These are phyloP conservation scores for Wakefieldia striispora DNA, from an alignment of 768 basidiomycete species.

Conservation along the genomic window DNA sequence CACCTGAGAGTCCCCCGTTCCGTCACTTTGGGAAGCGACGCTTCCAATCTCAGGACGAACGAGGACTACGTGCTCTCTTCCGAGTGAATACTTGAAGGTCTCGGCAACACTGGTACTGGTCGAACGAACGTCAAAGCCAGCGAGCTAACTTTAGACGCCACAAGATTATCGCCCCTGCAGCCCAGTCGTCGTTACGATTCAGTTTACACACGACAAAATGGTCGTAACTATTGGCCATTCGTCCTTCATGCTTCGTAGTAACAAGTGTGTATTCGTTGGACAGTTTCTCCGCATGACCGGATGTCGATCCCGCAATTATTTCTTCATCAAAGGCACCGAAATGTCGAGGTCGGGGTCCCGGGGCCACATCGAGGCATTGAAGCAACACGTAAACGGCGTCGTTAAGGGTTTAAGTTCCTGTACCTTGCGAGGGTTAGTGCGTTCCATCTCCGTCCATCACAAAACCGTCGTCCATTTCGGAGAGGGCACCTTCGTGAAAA, in stretches of 20 bases:
- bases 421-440: constrained; percentile 67
- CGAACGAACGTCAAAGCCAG: no score
- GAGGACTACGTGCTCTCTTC: constrained; percentile 84
- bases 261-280: constrained; percentile 87
- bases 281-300: constrained; percentile 94
- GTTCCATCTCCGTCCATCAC: constrained; percentile 8
- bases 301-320: constrained; percentile 99
- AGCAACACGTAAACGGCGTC: constrained; percentile 83
- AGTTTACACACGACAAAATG: constrained; percentile 89
- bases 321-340: constrained; percentile 96
- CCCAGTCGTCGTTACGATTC: constrained; percentile 91
- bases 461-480: neutral
- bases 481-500: no score
- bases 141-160: no score
- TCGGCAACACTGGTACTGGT: constrained; percentile 34
- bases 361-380: constrained; percentile 98
- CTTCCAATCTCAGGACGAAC: no score
- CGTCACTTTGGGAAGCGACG: no score
- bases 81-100: constrained; percentile 44
- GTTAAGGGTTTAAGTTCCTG: constrained; percentile 81
- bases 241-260: constrained; percentile 95
- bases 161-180: constrained; percentile 89
- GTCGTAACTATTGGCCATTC: constrained; percentile 92
- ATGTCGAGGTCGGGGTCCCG: constrained; percentile 91
- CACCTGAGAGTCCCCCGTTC: no score